Base-by-base conservation (phyloP, 2,329 filamentous ascomycete genomes). In the Tetracladium maxilliforme region DNA sequence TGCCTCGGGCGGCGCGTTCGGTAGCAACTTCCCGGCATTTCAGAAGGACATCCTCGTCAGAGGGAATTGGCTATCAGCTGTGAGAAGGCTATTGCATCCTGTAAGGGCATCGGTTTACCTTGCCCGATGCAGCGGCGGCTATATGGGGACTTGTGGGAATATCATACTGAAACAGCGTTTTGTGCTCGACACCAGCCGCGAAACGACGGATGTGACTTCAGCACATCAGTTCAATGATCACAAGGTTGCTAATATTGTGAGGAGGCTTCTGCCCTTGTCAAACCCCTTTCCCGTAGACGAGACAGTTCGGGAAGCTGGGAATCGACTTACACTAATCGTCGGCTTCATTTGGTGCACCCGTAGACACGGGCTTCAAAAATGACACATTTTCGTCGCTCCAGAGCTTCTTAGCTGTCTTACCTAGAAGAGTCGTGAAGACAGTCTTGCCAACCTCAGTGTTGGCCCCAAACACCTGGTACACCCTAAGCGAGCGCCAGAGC, bases 391-490 rank as follows among this genome's bases (percentile, higher is more conserved):
- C 59, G 12, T 51, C 40, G 6, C 47, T 45, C 34, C 56, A 55
- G 19, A 51, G 49, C 14, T 51, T 55, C 19, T 51, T 53, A 4
- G 72, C 61, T 7, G 74, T 64, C 33, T 67, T 71, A 45, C 70
- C 77, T 4, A 92, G 56, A 9, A 83, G 49, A 0, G 79, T 83
- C 3, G 77, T 75, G 30, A 84, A 64, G 16, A 92, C 68, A 0
- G 82, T 92, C 56, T 92, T 92, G 34, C 82, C 82, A 14, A 90
- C 79, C 35, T 80, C 70, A 1, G 82, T 90, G 40, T 87, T 90
- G 23, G 82, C 78, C 15, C 82, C 82, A 40, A 79, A 92, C 19
- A 92, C 57, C 48, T 90, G 81, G 37, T 80, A 67, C 9, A 70
- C 60, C 32, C 70, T 68, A 27, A 86, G 56, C 7, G 65, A 67